A percentile compares a stretch with the other conserved stretches of the same genome.
Conservation (phyloP, 345 rosid genomes). For the Pistacia integerrima region DNA sequence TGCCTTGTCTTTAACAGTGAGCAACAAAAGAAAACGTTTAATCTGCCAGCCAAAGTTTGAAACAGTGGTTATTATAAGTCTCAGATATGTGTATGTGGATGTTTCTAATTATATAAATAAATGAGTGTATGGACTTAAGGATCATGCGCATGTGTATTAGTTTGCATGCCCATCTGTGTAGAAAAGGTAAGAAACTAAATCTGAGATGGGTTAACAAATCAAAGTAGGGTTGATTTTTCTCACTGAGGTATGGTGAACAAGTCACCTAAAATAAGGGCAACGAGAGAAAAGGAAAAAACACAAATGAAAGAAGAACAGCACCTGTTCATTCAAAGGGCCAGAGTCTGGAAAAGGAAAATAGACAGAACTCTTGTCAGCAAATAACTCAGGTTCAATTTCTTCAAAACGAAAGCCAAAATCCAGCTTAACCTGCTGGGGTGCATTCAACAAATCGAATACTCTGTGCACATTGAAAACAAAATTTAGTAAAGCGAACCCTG, state of each 20-base stretch:
- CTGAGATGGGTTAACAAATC: background rate
- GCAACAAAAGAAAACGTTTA: slow-evolving; percentile 70
- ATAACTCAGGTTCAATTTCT: slow-evolving; percentile 66
- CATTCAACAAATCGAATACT: slow-evolving; percentile 48
- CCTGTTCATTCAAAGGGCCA: slow-evolving; percentile 76
- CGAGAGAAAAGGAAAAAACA: background rate
- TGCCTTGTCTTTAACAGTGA: slow-evolving; percentile 81
- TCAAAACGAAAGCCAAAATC: slow-evolving; percentile 44
- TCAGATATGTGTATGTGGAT: background rate
- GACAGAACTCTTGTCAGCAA: slow-evolving; percentile 53
- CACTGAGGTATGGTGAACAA: too few relatives aligned
- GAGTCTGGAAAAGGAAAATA: slow-evolving; percentile 83
- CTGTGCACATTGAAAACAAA: slow-evolving; percentile 36
- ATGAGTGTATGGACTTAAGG: background rate
- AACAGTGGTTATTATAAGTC: slow-evolving; percentile 23
- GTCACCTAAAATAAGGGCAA: background rate
- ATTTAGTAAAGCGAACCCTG: slow-evolving; percentile 6
- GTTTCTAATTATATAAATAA: background rate
- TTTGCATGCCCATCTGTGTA: background rate
- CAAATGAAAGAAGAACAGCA: slow-evolving; percentile 15
- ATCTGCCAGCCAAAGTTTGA: slow-evolving; percentile 54
- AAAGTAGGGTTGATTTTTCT: background rate
- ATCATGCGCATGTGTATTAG: background rate
- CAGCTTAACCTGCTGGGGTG: slow-evolving; percentile 36
- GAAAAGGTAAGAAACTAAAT: background rate